Evolutionary conservation across 371 early-diverging fungal genomes (phyloP).

Genomic region (Rhizopus stolonifer): DNA sequence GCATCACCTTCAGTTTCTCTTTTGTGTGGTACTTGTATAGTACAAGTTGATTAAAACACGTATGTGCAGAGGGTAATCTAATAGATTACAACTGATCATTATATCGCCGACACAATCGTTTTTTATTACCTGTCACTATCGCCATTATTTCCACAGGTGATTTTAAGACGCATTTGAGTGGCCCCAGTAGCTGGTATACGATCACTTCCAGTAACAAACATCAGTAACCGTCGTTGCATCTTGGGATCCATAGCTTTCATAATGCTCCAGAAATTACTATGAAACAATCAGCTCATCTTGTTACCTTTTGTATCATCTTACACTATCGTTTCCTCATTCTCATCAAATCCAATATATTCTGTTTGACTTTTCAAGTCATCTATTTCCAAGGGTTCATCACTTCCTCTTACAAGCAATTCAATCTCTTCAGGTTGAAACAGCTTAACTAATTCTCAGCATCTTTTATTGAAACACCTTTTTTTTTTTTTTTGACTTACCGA

Average conservation of each 20-base stretch:
- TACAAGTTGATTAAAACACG: constrained; percentile 96
- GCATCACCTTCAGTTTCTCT: constrained; percentile 77
- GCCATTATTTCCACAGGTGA: constrained; percentile 77
- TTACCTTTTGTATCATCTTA: constrained; percentile 15
- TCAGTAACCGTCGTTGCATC: constrained; percentile 80
- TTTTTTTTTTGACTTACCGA: constrained; percentile 35
- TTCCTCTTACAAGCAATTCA: constrained; percentile 93
- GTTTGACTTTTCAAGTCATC: constrained; percentile 76
- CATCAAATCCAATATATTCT: constrained; percentile 71
- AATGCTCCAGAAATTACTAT: constrained; percentile 87
- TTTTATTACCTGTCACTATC: constrained; percentile 33
- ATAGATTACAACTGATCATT: background rate
- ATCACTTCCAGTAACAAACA: constrained; percentile 97
- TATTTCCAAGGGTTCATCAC: constrained; percentile 80
- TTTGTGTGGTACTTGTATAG: constrained; percentile 78
- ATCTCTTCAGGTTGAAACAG: constrained; percentile 95
- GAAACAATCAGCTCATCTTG: background rate
- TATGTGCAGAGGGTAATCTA: constrained; percentile 91
- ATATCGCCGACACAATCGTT: background rate
- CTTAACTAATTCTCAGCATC: constrained; percentile 13
- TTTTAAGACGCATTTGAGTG: constrained; percentile 73
- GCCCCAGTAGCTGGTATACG: constrained; percentile 92
- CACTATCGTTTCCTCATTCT: constrained; percentile 59
- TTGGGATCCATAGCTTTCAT: constrained; percentile 67
- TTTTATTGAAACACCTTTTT: too few species aligned